A percentile compares a stretch with the other conserved stretches of the same genome.
phyloP scores from a whole-genome alignment of 768 basidiomycete species.

The Lactifluus rugatus region DNA sequence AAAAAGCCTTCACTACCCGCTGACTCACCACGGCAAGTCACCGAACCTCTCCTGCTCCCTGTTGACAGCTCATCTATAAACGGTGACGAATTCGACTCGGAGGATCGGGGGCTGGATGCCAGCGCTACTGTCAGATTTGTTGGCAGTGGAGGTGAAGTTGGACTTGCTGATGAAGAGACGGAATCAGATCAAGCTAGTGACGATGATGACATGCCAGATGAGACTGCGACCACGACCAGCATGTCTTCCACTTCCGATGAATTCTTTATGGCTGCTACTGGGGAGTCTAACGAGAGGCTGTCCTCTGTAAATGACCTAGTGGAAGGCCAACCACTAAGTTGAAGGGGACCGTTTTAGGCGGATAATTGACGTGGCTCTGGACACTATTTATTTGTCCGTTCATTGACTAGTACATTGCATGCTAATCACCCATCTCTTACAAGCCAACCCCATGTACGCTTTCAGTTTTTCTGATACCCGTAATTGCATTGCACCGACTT shows the following conservation, averaged over 20 bases:
- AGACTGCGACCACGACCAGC: not conserved
- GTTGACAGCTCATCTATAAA: not conserved
- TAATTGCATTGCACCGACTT: not conserved
- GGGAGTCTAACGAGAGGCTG: not conserved
- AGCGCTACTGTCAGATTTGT: slow-evolving; percentile 8
- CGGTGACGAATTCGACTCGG: not conserved
- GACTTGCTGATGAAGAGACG: not conserved
- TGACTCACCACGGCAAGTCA: not conserved
- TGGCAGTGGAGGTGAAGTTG: not conserved
- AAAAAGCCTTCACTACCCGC: slow-evolving; percentile 30
- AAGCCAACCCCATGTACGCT: slow-evolving; percentile 14
- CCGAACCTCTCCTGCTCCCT: not conserved
- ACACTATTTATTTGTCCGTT: slow-evolving; percentile 16
- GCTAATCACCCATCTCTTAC: slow-evolving; percentile 16
- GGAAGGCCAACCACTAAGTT: slow-evolving; percentile 42
- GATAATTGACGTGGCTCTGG: slow-evolving; percentile 8
- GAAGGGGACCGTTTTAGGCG: slow-evolving; percentile 30
- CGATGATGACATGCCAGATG: not conserved
- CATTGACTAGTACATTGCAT: slow-evolving; percentile 18
- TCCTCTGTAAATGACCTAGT: slow-evolving; percentile 36
- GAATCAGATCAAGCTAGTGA: not conserved
- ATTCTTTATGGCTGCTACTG: not conserved
- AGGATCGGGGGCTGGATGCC: not conserved
- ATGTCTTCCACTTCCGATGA: not conserved
- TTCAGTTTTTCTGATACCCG: slow-evolving; percentile 14